phyloP scores from a whole-genome alignment of 2,329 filamentous ascomycete genomes.

The Cyanodermella asteris region DNA sequence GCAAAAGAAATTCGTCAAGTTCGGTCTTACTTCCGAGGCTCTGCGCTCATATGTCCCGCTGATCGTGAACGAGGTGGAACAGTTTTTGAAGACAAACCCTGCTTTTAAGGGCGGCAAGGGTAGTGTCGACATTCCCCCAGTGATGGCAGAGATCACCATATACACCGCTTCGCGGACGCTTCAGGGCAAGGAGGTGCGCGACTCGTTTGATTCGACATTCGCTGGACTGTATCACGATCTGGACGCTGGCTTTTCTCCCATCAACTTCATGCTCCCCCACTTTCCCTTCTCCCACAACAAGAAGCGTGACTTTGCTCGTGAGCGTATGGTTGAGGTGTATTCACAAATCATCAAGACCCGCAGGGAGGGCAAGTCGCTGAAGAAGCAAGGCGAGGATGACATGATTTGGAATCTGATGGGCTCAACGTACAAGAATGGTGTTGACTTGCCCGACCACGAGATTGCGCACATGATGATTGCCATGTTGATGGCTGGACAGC shows the following conservation, averaged over 20 bases:
- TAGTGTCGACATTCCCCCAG: conserved; percentile 47
- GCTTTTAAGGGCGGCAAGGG: conserved; percentile 48
- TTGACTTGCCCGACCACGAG: conserved; percentile 57
- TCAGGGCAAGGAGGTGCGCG: conserved; percentile 64
- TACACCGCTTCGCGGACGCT: conserved; percentile 74
- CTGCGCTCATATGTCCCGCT: conserved; percentile 53
- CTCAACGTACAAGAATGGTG: conserved; percentile 65
- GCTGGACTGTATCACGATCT: conserved; percentile 71
- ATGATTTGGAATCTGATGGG: conserved; percentile 87
- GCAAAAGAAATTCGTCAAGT: conserved; percentile 67
- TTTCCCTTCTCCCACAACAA: conserved; percentile 74
- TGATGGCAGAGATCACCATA: conserved; percentile 70
- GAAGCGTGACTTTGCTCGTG: conserved; percentile 56
- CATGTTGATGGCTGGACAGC: conserved; percentile 76
- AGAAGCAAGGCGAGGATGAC: conserved; percentile 29
- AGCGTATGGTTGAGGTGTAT: conserved; percentile 62
- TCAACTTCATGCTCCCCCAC: conserved; percentile 85
- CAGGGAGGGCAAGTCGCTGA: conserved; percentile 26
- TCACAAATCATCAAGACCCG: conserved; percentile 60
- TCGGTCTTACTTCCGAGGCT: conserved; percentile 38
- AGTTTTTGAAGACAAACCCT: conserved; percentile 47
- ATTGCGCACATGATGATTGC: conserved; percentile 89
- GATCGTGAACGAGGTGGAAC: conserved; percentile 51
- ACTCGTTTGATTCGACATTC: conserved; percentile 58
- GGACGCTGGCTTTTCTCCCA: conserved; percentile 70